Percentiles rank a stretch among this genome's conserved stretches.
Conservation (phyloP, 306 rosid genomes). For the Malus domestica region DNA sequence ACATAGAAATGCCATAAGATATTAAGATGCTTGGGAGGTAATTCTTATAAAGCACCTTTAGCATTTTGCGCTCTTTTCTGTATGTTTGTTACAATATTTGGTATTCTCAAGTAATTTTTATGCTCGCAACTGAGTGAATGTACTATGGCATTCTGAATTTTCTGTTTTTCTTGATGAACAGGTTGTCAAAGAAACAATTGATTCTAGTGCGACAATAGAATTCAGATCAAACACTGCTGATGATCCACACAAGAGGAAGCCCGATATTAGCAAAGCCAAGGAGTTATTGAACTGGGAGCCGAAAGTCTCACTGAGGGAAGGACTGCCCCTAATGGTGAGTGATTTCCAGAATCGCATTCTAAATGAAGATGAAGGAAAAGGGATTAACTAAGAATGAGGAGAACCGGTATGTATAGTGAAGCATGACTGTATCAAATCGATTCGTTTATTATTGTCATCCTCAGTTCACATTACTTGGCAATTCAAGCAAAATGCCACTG, state of each 20-base stretch:
- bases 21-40: not conserved
- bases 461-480: conserved; percentile 17
- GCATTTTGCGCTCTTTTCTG: not conserved
- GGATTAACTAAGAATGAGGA: conserved; percentile 32
- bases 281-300: conserved; percentile 93
- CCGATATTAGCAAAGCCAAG: conserved; percentile 93
- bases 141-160: conserved; percentile 2
- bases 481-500: conserved; percentile 22
- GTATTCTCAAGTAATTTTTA: not conserved
- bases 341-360: conserved; percentile 93
- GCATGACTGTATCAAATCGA: conserved; percentile 19
- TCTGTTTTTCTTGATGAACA: conserved; percentile 22
- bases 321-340: conserved; percentile 89
- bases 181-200: conserved; percentile 95
- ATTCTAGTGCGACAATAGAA: conserved; percentile 86
- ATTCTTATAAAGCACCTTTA: not conserved
- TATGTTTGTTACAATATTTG: not conserved
- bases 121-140: not conserved
- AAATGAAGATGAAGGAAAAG: conserved; percentile 90
- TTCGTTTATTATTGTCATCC: conserved; percentile 20
- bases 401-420: conserved; percentile 34
- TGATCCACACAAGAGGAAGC: conserved; percentile 98
- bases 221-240: conserved; percentile 87
- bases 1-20: too few species aligned
- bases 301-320: conserved; percentile 71